These are phyloP conservation scores for Paramecium bursaria DNA, from an alignment of 73 alveolate species.

Conservation along the genomic window DNA sequence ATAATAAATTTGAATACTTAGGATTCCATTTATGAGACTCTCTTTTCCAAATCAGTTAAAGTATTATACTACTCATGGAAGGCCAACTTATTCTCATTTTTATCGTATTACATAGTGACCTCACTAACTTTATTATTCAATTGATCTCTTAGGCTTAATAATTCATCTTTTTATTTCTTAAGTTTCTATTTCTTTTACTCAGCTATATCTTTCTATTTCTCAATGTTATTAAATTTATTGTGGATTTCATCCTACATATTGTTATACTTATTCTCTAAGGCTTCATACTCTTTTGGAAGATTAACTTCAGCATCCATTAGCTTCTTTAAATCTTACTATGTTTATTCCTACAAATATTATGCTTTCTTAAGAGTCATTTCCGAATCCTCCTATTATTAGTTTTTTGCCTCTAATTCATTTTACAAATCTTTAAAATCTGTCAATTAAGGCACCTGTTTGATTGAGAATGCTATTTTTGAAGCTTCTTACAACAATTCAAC, in stretches of 20 bases:
- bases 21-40: constrained; percentile 75
- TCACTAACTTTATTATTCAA: constrained; percentile 52
- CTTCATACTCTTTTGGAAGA: constrained; percentile 76
- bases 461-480: constrained; percentile 72
- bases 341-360: constrained; percentile 76
- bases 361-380: constrained; percentile 82
- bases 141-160: constrained; percentile 67
- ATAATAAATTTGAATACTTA: too few species aligned
- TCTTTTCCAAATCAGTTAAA: constrained; percentile 81
- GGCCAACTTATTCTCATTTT: constrained; percentile 65
- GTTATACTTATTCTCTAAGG: constrained; percentile 70
- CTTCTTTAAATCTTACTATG: constrained; percentile 80
- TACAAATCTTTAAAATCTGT: constrained; percentile 73
- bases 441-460: constrained; percentile 77
- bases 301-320: constrained; percentile 80
- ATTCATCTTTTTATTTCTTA: constrained; percentile 63
- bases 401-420: constrained; percentile 79
- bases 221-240: constrained; percentile 81
- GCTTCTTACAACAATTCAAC: constrained; percentile 88
- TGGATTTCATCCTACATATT: constrained; percentile 81
- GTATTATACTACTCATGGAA: constrained; percentile 69
- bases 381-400: constrained; percentile 67
- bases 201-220: constrained; percentile 72
- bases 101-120: constrained; percentile 54
- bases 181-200: constrained; percentile 78